A percentile compares a stretch with the other conserved stretches of the same genome.
These are phyloP conservation scores for Leptodermis oblonga DNA, from an alignment of 257 asterid species.

Conservation along the genomic window DNA sequence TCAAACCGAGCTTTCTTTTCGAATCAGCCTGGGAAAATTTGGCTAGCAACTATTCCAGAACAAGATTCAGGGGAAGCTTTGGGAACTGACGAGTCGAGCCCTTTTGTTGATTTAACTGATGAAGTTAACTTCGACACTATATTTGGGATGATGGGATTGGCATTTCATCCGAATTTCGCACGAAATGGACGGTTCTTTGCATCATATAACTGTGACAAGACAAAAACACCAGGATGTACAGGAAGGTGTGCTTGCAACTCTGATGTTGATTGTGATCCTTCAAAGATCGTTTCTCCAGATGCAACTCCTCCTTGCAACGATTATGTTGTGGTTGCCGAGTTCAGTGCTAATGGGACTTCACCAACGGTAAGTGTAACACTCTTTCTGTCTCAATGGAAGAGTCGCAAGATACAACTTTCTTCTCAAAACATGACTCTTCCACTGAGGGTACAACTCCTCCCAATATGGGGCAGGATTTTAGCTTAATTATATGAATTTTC, in stretches of 20 bases:
- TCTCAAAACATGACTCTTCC: too few species aligned
- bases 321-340: conserved; percentile 70
- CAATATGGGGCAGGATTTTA: too few species aligned
- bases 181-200: conserved; percentile 89
- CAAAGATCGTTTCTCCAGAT: conserved; percentile 48
- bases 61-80: conserved; percentile 69
- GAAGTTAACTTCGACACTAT: conserved; percentile 57
- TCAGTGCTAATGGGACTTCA: conserved; percentile 69
- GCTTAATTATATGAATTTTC: conserved; percentile 11
- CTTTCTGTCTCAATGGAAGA: too few species aligned
- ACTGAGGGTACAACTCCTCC: too few species aligned
- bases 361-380: conserved; percentile 42
- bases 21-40: conserved; percentile 69
- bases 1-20: conserved; percentile 81
- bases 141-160: conserved; percentile 95
- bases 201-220: conserved; percentile 75
- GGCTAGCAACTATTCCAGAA: conserved; percentile 76
- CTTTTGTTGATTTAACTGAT: conserved; percentile 83
- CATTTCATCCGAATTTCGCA: conserved; percentile 76
- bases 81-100: conserved; percentile 66
- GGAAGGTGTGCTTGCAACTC: conserved; percentile 91
- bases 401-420: too few species aligned
- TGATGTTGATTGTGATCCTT: conserved; percentile 80
- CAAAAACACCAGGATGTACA: conserved; percentile 56
- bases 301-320: conserved; percentile 57